Evolutionary conservation across 495 filamentous ascomycete species (phyloP).

Genomic region (Penicillium maclennaniae): DNA sequence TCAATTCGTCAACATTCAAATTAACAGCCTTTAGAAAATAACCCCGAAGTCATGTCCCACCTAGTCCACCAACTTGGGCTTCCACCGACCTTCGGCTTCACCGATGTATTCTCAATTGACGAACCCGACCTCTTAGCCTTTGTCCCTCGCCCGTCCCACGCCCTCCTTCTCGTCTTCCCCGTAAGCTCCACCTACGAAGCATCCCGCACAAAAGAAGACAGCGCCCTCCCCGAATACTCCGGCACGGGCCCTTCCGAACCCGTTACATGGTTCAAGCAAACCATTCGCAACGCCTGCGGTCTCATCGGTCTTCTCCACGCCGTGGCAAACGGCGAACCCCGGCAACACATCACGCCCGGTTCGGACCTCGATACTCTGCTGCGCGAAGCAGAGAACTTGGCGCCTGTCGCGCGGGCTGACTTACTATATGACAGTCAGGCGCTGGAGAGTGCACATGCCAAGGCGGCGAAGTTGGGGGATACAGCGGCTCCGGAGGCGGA

Average conservation of each 20-base stretch:
- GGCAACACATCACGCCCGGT: constrained; percentile 37
- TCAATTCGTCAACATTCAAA: constrained; percentile 4
- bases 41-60: constrained; percentile 76
- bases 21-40: constrained; percentile 50
- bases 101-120: constrained; percentile 81
- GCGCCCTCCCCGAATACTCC: constrained; percentile 45
- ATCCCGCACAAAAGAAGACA: constrained; percentile 62
- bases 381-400: constrained; percentile 38
- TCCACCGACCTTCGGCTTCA: constrained; percentile 59
- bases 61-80: constrained; percentile 75
- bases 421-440: constrained; percentile 68
- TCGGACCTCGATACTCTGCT: constrained; percentile 48
- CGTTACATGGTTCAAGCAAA: constrained; percentile 87
- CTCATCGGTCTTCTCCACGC: constrained; percentile 79
- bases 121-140: constrained; percentile 74
- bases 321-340: constrained; percentile 57
- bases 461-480: constrained; percentile 68
- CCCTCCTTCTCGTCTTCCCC: constrained; percentile 82
- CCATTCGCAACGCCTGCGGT: constrained; percentile 84
- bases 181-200: constrained; percentile 67
- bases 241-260: constrained; percentile 53
- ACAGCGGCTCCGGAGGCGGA: constrained; percentile 64
- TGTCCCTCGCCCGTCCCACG: constrained; percentile 77
- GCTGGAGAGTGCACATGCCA: constrained; percentile 68
- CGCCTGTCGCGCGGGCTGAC: constrained; percentile 56